phyloP scores from a whole-genome alignment of 179 eudicot genomes.

The Beta macrorhiza region DNA sequence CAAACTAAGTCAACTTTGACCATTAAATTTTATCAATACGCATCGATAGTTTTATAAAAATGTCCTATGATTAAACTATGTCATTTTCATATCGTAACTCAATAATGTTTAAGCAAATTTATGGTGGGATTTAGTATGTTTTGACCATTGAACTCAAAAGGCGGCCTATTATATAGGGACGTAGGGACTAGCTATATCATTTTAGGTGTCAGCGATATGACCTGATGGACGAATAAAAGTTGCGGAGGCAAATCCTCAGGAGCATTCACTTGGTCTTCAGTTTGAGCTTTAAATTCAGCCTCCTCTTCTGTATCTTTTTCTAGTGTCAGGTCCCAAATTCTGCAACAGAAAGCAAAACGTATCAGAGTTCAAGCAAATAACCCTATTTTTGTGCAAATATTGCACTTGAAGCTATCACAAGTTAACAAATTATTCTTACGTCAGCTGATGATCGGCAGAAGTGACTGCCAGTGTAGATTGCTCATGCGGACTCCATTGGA shows the following conservation, averaged over 20 bases:
- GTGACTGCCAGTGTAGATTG: slow-evolving; percentile 81
- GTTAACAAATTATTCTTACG: slow-evolving; percentile 47
- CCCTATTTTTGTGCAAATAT: not conserved
- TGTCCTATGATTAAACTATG: no score
- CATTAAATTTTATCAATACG: no score
- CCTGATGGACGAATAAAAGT: slow-evolving; percentile 95
- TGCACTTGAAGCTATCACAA: not conserved
- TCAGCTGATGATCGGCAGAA: slow-evolving; percentile 86
- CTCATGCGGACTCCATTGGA: slow-evolving; percentile 98
- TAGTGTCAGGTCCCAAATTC: slow-evolving; percentile 89
- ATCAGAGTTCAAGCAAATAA: not conserved
- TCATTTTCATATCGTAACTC: no score
- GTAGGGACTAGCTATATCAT: no score
- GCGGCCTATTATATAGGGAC: not conserved
- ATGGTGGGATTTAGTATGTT: no score
- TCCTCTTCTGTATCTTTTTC: slow-evolving; percentile 98
- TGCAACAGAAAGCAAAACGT: slow-evolving; percentile 21
- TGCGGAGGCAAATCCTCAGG: slow-evolving; percentile 94
- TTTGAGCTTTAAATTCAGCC: slow-evolving; percentile 80
- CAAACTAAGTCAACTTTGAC: no score
- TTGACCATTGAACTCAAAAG: not conserved
- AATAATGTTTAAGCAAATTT: no score
- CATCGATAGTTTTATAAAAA: no score
- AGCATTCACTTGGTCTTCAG: slow-evolving; percentile 61
- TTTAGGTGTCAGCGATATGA: slow-evolving; percentile 9